phyloP scores from a whole-genome alignment of 345 rosid genomes.

The Citrus medica region DNA sequence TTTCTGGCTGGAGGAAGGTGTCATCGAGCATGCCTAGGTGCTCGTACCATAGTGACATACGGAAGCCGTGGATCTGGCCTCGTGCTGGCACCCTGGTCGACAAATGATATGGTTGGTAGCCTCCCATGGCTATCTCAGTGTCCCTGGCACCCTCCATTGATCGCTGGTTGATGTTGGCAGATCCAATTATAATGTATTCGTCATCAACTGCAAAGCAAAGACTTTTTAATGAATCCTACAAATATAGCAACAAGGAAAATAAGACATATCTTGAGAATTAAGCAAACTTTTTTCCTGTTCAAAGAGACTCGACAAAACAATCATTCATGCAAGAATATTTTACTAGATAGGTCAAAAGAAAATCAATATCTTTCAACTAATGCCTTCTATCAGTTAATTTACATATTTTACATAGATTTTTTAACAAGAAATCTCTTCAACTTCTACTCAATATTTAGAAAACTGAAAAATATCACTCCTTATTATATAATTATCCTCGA shows the following conservation, averaged over 20 bases:
- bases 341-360: neutral
- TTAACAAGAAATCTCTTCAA: neutral
- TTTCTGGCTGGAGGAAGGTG: conserved; percentile 71
- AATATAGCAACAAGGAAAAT: neutral
- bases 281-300: neutral
- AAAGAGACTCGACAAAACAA: neutral
- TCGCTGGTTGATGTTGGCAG: conserved; percentile 97
- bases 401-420: neutral
- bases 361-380: neutral
- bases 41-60: conserved; percentile 93
- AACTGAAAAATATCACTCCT: neutral
- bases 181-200: conserved; percentile 91
- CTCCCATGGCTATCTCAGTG: conserved; percentile 99
- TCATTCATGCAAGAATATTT: neutral
- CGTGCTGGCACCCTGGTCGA: conserved; percentile 71
- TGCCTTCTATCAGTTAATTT: neutral
- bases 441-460: neutral
- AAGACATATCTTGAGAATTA: neutral
- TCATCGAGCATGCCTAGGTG: conserved; percentile 93
- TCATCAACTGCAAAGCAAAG: conserved; percentile 70
- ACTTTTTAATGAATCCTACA: neutral
- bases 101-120: conserved; percentile 84
- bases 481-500: neutral
- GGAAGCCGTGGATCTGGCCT: conserved; percentile 96
- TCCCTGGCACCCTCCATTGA: conserved; percentile 99